A percentile compares a stretch with the other conserved stretches of the same genome.
Conservation (phyloP, 2,329 filamentous ascomycete species). For the Trichophyton equinum region DNA sequence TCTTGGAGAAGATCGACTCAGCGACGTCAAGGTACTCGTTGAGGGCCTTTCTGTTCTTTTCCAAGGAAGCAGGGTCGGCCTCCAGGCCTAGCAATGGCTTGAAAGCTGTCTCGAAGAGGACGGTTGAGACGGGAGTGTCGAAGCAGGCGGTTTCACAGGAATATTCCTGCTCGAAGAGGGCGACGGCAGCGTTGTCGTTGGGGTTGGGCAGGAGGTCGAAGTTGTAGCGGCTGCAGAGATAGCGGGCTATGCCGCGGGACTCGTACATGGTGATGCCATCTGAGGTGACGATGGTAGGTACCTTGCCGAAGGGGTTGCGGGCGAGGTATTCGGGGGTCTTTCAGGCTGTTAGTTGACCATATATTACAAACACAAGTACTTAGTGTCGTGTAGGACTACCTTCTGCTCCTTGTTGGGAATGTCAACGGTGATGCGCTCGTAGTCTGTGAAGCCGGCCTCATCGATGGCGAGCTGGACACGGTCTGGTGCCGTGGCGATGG, state of each 20-base stretch:
- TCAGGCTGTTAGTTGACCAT: not conserved
- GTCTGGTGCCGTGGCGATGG: slow-evolving; percentile 33
- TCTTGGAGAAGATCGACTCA: slow-evolving; percentile 17
- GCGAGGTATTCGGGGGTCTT: slow-evolving; percentile 17
- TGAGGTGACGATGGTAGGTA: slow-evolving; percentile 30
- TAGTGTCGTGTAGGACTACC: slow-evolving; percentile 16
- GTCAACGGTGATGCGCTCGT: slow-evolving; percentile 29
- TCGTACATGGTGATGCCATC: slow-evolving; percentile 37
- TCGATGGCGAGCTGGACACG: slow-evolving; percentile 34
- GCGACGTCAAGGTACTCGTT: slow-evolving; percentile 33
- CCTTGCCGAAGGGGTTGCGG: slow-evolving; percentile 33
- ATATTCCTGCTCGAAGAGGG: slow-evolving; percentile 36
- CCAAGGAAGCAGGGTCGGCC: slow-evolving; percentile 31
- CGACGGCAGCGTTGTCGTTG: slow-evolving; percentile 30
- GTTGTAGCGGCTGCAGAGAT: slow-evolving; percentile 36
- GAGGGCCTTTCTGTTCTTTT: slow-evolving; percentile 27
- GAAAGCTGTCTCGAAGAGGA: slow-evolving; percentile 36
- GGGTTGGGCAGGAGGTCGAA: slow-evolving; percentile 32
- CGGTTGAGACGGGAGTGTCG: slow-evolving; percentile 32
- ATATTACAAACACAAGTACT: not conserved
- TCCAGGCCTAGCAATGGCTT: slow-evolving; percentile 35
- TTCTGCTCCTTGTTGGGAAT: slow-evolving; percentile 34
- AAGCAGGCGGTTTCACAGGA: slow-evolving; percentile 35
- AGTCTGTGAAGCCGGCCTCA: slow-evolving; percentile 35
- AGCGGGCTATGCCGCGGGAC: slow-evolving; percentile 38